These are phyloP conservation scores for Nannizzia gypsea DNA, from an alignment of 2,329 filamentous ascomycete genomes.

Conservation along the genomic window DNA sequence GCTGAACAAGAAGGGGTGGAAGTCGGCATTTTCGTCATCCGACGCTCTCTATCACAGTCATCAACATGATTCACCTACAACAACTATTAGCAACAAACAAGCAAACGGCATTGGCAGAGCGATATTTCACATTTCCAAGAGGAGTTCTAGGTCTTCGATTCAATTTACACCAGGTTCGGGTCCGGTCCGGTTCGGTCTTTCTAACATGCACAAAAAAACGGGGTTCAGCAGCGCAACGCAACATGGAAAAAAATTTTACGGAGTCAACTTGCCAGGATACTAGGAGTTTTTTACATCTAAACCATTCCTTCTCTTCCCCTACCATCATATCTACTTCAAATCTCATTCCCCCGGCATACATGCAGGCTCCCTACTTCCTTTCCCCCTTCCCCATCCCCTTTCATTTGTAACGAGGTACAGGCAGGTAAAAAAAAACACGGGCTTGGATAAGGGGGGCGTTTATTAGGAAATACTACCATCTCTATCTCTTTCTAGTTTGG, in stretches of 20 bases:
- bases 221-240: constrained; percentile 4
- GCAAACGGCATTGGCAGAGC: neutral
- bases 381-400: neutral
- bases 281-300: neutral
- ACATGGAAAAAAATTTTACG: neutral
- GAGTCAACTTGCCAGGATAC: neutral
- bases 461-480: neutral
- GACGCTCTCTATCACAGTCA: constrained; percentile 23
- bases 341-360: neutral
- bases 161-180: neutral
- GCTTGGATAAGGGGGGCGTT: neutral
- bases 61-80: neutral
- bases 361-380: neutral
- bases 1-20: constrained; percentile 33
- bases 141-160: neutral
- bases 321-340: neutral
- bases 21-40: constrained; percentile 40
- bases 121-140: neutral
- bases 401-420: neutral
- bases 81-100: neutral
- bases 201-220: neutral
- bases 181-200: neutral
- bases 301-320: too few species aligned
- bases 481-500: neutral
- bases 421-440: neutral